phyloP scores from a whole-genome alignment of 2,329 filamentous ascomycete species.

The Phialocephala sp. region DNA sequence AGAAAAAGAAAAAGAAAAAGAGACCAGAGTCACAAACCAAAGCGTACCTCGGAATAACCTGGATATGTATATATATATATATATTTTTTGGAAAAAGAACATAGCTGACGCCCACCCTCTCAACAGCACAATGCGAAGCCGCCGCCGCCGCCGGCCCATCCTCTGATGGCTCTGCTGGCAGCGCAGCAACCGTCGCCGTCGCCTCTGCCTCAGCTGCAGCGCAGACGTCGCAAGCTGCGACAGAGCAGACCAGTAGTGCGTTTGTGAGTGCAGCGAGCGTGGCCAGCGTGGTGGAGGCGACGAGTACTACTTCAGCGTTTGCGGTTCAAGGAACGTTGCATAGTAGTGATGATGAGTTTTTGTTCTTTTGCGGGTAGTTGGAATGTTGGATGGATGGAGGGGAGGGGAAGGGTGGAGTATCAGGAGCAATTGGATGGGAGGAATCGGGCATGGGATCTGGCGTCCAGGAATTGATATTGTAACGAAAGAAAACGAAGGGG shows the following conservation, averaged over 20 bases:
- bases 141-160: constrained; percentile 1
- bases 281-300: neutral
- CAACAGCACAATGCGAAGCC: constrained; percentile 12
- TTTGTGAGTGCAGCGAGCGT: neutral
- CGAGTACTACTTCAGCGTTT: constrained; percentile 1
- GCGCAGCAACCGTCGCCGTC: neutral
- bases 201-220: constrained; percentile 3
- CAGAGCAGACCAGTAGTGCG: neutral
- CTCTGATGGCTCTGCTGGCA: neutral
- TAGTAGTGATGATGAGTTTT: constrained; percentile 26
- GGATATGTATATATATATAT: no score
- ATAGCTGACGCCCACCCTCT: no score
- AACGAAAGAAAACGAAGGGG: neutral
- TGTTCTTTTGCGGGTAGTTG: constrained; percentile 25
- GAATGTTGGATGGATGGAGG: neutral
- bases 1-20: no score
- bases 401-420: neutral
- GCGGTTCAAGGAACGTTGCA: constrained; percentile 18
- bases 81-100: no score
- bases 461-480: neutral
- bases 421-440: neutral
- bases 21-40: no score
- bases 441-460: neutral
- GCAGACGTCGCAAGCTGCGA: neutral
- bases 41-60: no score